Base-by-base conservation (phyloP, 1,139 yeast genomes). In the Pichia sp. region DNA sequence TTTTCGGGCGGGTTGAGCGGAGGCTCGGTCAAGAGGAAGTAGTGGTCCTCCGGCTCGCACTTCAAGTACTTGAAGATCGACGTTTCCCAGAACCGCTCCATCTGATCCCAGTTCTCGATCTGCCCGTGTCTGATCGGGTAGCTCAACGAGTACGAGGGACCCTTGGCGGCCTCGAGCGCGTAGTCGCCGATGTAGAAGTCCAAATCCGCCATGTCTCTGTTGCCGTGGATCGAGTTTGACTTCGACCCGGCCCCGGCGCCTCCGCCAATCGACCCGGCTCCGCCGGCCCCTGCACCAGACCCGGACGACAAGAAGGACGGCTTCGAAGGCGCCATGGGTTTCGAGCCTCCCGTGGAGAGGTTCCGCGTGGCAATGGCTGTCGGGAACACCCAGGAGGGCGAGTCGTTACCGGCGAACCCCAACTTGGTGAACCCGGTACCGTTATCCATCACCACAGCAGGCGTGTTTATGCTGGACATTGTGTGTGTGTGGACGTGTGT, bases 81-180 rank as follows among this genome's bases (percentile, higher is more conserved):
- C 67, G 88, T 88, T 70, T 93, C 98, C 99, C 99, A 93, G 72
- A 90, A 92, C 69, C 99, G 80, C 72, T 93, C 99, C 99, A 93
- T 93, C 70, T 93, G 97, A 74, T 95, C 99, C 99, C 99, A 93
- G 70, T 93, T 90, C 71, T 93, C 99, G 61, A 93, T 86, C 74
- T 93, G 99, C 26, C 99, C 99, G 68, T 93, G 99, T 70, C 89
- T 87, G 61, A 93, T 90, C 16, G 99, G 99, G 67, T 93, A 93
- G 60, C 84, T 82, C 59, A 95, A 76, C 47, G 93, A 87, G 71
- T 93, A 95, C 52, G 90, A 86, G 23, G 96, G 90, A 3, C 97
- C 96, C 68, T 82, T 86, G 15, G 97, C 86, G 13, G 97, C 96
- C 51, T 80, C 81, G 45, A 93, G 69, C 1, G 99, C 99, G 70